Evolutionary conservation across 495 filamentous ascomycete genomes (phyloP).

Genomic region (Trichoderma virens): DNA sequence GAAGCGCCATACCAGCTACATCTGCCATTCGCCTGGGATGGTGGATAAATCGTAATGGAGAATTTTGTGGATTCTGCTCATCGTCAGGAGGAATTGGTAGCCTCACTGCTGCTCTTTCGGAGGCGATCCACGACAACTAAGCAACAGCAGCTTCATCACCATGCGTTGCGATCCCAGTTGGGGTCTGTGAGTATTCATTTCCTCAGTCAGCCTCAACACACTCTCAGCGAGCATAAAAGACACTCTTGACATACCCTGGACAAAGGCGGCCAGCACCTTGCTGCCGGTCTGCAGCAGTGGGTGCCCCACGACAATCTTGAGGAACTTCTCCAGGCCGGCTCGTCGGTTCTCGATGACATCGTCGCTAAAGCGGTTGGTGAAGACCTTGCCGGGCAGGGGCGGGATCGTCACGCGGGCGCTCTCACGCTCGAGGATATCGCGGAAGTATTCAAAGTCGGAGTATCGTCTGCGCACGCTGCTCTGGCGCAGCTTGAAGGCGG

Average conservation of each 20-base stretch:
- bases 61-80: not conserved
- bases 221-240: not conserved
- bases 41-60: not conserved
- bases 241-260: constrained; percentile 65
- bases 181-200: constrained; percentile 43
- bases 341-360: constrained; percentile 95
- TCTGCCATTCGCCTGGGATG: not conserved
- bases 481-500: constrained; percentile 84
- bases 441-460: constrained; percentile 97
- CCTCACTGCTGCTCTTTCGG: not conserved
- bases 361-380: constrained; percentile 96
- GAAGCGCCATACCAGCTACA: not conserved
- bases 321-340: constrained; percentile 85
- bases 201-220: not conserved
- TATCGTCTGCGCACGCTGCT: constrained; percentile 87
- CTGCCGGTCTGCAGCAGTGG: constrained; percentile 95
- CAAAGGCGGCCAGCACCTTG: constrained; percentile 90
- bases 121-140: not conserved
- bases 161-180: constrained; percentile 74
- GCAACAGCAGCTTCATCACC: constrained; percentile 37
- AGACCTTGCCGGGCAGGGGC: constrained; percentile 92
- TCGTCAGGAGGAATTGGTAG: not conserved
- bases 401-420: constrained; percentile 90
- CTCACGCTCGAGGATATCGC: constrained; percentile 95
- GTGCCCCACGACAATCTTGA: constrained; percentile 97